phyloP scores from a whole-genome alignment of 2,329 filamentous ascomycete species.

The Zarea fungicola region DNA sequence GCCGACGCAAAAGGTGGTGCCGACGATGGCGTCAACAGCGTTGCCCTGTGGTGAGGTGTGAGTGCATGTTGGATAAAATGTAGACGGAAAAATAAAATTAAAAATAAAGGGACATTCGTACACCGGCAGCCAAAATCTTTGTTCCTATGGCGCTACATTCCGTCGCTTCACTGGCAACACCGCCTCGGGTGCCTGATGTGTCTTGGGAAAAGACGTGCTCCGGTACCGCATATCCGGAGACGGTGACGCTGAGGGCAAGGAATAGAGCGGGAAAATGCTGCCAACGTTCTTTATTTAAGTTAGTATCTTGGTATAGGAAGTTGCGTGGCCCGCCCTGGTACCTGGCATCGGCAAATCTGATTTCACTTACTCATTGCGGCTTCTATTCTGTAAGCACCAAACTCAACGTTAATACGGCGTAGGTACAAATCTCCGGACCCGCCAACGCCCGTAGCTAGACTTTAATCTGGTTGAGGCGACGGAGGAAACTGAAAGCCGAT shows the following conservation, averaged over 20 bases:
- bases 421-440: no score
- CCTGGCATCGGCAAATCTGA: no score
- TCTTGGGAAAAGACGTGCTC: slow-evolving; percentile 20
- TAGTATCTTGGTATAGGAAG: no score
- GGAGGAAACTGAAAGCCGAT: no score
- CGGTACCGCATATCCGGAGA: slow-evolving; percentile 11
- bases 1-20: slow-evolving; percentile 69
- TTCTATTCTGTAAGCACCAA: no score
- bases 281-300: no score
- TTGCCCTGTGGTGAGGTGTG: slow-evolving; percentile 48
- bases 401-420: no score
- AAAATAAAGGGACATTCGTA: slow-evolving; percentile 32
- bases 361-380: no score
- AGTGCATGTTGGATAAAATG: background rate
- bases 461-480: no score
- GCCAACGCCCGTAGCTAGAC: no score
- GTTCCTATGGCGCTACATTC: slow-evolving; percentile 67
- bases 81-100: background rate
- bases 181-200: slow-evolving; percentile 40
- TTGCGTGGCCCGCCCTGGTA: no score
- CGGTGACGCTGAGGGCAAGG: background rate
- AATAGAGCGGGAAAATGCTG: no score
- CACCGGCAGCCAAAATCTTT: slow-evolving; percentile 51
- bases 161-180: slow-evolving; percentile 63
- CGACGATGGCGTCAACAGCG: slow-evolving; percentile 71